Evolutionary conservation across 2,329 filamentous ascomycete species (phyloP), one percentile per base, ranked within the genome.

Genomic region (Trichoderma polysporum): DNA sequence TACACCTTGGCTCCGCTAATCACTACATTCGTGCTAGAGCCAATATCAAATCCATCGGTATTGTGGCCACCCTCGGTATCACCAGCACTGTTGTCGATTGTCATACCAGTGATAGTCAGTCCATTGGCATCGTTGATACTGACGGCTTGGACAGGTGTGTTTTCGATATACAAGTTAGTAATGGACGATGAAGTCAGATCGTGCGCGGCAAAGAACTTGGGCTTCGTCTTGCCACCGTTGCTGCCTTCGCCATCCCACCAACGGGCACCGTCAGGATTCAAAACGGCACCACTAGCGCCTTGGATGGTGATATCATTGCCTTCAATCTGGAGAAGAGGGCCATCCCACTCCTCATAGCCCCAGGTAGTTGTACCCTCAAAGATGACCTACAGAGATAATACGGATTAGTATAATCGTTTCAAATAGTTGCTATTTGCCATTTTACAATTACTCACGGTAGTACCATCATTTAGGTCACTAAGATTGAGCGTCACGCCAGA

Each of bases 241-340:
- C 75, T 75, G 39, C 88, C 88, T 76, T 87, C 71, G 61, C 82
- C 80, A 71, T 90, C 88, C 88, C 88, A 90, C 83, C 84, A 90
- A 33, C 78, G 75, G 10, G 60, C 25, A 4, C 60, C 60, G 5
- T 54, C 49, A 19, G 60, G 35, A 8, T 63, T 41, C 35, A 63
- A 35, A 54, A 54, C 35, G 4, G 60, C 49, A 17, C 60, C 60
- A 15, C 60, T 54, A 35, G 60, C 60, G 1, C 60, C 60, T 39
- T 63, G 47, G 1, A 63, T 45, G 13, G 49, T 63, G 35, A 63
- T 63, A 33, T 63, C 49, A 13, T 53, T 54, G 25, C 60, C 60
- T 25, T 54, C 60, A 17, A 63, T 63, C 22, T 63, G 60, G 17
- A 63, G 60, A 6, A 63, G 35, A 45, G 60, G 60, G n/a, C 60